These are phyloP conservation scores for Phytopythium delawarense DNA, from an alignment of 352 stramenopile genomes.

Conservation along the genomic window DNA sequence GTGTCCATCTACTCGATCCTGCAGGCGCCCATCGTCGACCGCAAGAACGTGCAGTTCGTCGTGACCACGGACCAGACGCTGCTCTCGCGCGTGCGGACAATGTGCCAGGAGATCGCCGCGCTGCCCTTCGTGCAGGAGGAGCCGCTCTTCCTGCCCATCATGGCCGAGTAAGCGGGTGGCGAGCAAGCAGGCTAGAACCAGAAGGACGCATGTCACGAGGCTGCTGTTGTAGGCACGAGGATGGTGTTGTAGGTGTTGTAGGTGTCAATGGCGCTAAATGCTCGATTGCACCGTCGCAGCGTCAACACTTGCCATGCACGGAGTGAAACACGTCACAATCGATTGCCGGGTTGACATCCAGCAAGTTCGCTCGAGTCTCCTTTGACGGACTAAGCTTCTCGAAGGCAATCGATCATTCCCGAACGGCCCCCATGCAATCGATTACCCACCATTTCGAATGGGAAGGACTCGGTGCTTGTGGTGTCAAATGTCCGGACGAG, in stretches of 20 bases:
- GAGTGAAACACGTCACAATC: background rate
- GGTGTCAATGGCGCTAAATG: background rate
- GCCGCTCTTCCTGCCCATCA: conserved; percentile 79
- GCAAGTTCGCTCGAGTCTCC: background rate
- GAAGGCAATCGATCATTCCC: background rate
- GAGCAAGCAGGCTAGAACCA: background rate
- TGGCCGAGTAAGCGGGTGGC: conserved; percentile 13
- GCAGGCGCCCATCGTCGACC: conserved; percentile 93
- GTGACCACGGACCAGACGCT: conserved; percentile 93
- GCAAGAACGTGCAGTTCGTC: conserved; percentile 93
- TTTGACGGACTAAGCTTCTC: background rate
- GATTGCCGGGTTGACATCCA: background rate
- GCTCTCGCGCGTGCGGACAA: conserved; percentile 84
- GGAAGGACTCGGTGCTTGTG: background rate
- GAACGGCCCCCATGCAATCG: background rate
- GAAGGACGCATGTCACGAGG: background rate
- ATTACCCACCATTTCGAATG: background rate
- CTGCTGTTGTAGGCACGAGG: background rate
- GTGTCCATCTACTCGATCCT: conserved; percentile 98
- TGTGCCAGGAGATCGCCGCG: conserved; percentile 87
- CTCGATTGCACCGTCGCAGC: background rate
- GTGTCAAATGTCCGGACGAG: background rate
- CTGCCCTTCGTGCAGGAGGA: conserved; percentile 83
- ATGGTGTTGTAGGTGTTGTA: background rate
- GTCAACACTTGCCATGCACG: background rate